A percentile compares a stretch with the other conserved stretches of the same genome.
Evolutionary conservation across 495 filamentous ascomycete genomes (phyloP).

Genomic region (Bryoglossum gracile): DNA sequence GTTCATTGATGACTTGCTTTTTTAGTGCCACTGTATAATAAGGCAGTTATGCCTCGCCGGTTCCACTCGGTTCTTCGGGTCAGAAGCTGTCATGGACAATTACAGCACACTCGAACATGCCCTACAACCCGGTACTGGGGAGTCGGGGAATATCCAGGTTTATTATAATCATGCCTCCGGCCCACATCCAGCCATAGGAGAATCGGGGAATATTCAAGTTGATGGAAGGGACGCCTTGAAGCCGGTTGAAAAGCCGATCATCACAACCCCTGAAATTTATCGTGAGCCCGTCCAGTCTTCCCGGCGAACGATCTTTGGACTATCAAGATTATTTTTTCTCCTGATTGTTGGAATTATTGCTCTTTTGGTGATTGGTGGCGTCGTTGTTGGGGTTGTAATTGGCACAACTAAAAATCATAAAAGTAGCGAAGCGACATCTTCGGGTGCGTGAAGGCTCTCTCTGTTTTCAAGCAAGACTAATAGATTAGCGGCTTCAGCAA

Average conservation of each 20-base stretch:
- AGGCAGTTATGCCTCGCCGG: too few relatives aligned
- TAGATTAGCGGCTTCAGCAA: background rate
- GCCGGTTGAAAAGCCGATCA: too few relatives aligned
- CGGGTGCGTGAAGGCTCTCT: background rate
- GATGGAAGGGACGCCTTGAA: background rate
- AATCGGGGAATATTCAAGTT: background rate
- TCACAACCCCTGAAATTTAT: too few relatives aligned
- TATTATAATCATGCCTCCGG: too few relatives aligned
- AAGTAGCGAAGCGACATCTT: background rate
- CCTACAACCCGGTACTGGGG: background rate
- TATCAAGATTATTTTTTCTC: too few relatives aligned
- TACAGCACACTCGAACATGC: background rate
- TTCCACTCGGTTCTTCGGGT: too few relatives aligned
- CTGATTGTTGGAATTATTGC: too few relatives aligned
- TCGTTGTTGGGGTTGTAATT: background rate
- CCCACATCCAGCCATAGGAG: background rate
- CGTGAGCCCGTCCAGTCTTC: too few relatives aligned
- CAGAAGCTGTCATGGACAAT: too few relatives aligned
- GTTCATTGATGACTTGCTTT: too few relatives aligned
- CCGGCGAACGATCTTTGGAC: too few relatives aligned
- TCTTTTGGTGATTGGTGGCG: background rate
- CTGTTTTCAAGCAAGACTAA: background rate
- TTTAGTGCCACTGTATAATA: too few relatives aligned
- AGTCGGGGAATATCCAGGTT: background rate
- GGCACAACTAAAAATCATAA: background rate